A percentile compares a stretch with the other conserved stretches of the same genome.
phyloP scores from a whole-genome alignment of 768 basidiomycete species.

The Pleurotus tuoliensis region DNA sequence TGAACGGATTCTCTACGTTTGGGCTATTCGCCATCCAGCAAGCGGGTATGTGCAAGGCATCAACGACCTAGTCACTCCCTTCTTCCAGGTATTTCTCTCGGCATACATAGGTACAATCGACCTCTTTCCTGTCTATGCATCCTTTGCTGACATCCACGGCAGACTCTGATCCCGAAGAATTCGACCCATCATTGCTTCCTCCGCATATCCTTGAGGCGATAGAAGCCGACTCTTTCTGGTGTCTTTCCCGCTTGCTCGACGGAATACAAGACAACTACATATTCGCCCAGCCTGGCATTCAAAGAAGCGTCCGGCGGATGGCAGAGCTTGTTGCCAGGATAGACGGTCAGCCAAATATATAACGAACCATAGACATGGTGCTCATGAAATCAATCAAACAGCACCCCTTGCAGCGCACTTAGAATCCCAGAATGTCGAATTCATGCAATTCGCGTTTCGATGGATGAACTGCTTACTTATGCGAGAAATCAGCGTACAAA shows the following conservation, averaged over 20 bases:
- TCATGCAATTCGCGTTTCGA: constrained; percentile 99
- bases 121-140: constrained; percentile 8
- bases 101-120: constrained; percentile 77
- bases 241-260: constrained; percentile 89
- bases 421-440: constrained; percentile 89
- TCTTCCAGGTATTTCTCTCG: constrained; percentile 95
- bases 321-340: constrained; percentile 88
- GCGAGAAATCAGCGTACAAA: constrained; percentile 95
- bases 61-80: constrained; percentile 96
- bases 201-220: constrained; percentile 71
- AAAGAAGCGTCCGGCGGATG: constrained; percentile 91
- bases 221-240: constrained; percentile 99
- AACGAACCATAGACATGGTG: neutral
- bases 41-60: constrained; percentile 99
- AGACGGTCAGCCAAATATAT: constrained; percentile 47
- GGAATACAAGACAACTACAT: constrained; percentile 99
- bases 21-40: constrained; percentile 98
- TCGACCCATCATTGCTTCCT: constrained; percentile 77
- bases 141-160: constrained; percentile 5
- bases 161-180: constrained; percentile 90
- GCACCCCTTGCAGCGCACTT: constrained; percentile 87
- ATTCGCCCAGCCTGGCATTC: constrained; percentile 93
- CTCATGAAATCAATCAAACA: constrained; percentile 23
- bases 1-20: constrained; percentile 94
- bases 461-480: constrained; percentile 99